Percentiles rank a stretch among this genome's conserved stretches.
phyloP scores from a whole-genome alignment of 2,329 filamentous ascomycete species.

The Westerdykella ornata region DNA sequence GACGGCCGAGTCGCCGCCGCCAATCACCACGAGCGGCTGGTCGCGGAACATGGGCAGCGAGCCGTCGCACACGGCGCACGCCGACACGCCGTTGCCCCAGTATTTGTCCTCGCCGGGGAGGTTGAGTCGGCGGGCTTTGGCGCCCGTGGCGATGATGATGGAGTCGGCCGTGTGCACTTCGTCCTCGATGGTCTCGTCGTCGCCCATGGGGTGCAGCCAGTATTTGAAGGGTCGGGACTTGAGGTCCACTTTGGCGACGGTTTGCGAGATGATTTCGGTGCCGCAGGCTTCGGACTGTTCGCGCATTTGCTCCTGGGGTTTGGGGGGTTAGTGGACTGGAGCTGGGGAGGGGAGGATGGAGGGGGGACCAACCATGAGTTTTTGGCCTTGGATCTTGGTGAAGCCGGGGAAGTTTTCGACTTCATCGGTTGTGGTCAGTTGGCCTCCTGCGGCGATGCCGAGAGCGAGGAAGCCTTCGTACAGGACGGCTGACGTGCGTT shows the following conservation, averaged over 20 bases:
- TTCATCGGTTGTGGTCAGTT: slow-evolving; percentile 96
- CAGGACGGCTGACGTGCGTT: slow-evolving; percentile 59
- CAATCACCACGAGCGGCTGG: slow-evolving; percentile 91
- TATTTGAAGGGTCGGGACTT: slow-evolving; percentile 80
- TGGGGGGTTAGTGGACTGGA: slow-evolving; percentile 8
- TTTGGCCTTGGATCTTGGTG: slow-evolving; percentile 76
- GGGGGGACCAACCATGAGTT: slow-evolving; percentile 63
- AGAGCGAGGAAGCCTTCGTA: slow-evolving; percentile 99
- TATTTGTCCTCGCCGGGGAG: slow-evolving; percentile 87
- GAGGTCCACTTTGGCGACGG: slow-evolving; percentile 81
- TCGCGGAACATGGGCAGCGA: slow-evolving; percentile 96
- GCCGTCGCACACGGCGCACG: slow-evolving; percentile 95
- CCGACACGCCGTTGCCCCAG: slow-evolving; percentile 95
- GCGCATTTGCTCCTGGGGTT: slow-evolving; percentile 71
- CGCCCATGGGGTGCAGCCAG: slow-evolving; percentile 68
- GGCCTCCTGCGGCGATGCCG: slow-evolving; percentile 89
- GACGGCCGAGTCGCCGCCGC: slow-evolving; percentile 91
- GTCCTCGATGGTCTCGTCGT: slow-evolving; percentile 63
- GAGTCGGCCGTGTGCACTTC: slow-evolving; percentile 79
- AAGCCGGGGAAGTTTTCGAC: slow-evolving; percentile 98
- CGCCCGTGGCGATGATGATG: slow-evolving; percentile 90
- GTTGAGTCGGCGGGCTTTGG: slow-evolving; percentile 76
- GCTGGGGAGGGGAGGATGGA: not conserved
- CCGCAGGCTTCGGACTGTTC: slow-evolving; percentile 86
- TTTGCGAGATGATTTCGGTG: slow-evolving; percentile 88